Evolutionary conservation across 1,284 basidiomycete genomes (phyloP), one percentile per base, ranked within the genome.

Genomic region (Tilletia indica): DNA sequence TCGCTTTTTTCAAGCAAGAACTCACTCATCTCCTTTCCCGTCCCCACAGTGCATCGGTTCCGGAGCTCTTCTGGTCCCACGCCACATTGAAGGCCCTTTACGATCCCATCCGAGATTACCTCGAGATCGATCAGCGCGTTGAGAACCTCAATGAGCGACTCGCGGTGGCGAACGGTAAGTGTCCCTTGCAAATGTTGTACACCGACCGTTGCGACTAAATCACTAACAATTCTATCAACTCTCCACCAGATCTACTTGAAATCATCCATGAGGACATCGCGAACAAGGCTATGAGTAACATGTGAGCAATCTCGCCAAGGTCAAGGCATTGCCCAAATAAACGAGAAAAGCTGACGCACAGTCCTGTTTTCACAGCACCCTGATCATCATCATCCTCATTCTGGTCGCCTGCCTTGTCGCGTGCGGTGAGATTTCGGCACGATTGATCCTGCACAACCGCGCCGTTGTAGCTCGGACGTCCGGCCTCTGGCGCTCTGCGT

Each of bases 381-480:
- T 93, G 93, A 93, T 96, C 77, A 90, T 97, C 75, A 97, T 97
- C 78, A 95, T 93, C 90, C 87, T 97, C 51, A 97, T 97, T 80
- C 90, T 94, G 25, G 90, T 91, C 0, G 94, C 93, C 4, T 91
- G 92, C 83, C 84, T 95, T 21, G 93, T 94, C 4, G 93, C 93
- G 89, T 79, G 92, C 11, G 93, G 93, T 39, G 93, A 95, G 83
- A 91, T 94, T 21, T 82, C 92, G 51, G 93, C 93, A 1, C 89
- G 93, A n/a, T 87, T 92, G 1, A 86, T 92, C 19, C 90, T 93
- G 21, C 85, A 85, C 69, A 74, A 76, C 47, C 76, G 75, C 19
- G 51, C 51, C 42, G 42, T 9, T 1, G 42, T 45, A 8, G 42
- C 42, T 45, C 42, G 42, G 42, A 45, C 42, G 42, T 45, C 42